phyloP scores from a whole-genome alignment of 1,139 yeast species.

The Pichia sp. region DNA sequence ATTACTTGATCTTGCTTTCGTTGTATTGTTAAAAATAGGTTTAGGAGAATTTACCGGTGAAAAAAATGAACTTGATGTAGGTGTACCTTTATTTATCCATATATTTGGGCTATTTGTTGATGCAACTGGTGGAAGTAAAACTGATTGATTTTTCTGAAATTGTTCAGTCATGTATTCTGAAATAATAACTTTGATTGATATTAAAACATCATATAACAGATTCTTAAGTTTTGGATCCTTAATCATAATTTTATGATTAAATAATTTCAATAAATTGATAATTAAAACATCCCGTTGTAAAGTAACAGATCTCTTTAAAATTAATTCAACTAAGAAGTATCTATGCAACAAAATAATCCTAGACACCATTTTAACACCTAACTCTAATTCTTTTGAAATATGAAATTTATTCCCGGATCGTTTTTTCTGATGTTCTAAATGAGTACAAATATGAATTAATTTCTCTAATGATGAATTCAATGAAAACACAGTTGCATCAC shows the following conservation, averaged over 20 bases:
- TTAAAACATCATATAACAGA: slow-evolving; percentile 55
- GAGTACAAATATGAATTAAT: slow-evolving; percentile 26
- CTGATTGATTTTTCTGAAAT: slow-evolving; percentile 7
- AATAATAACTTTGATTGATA: slow-evolving; percentile 43
- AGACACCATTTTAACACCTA: slow-evolving; percentile 39
- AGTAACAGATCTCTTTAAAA: slow-evolving; percentile 32
- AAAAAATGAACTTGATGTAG: slow-evolving; percentile 14
- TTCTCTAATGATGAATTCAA: slow-evolving; percentile 30
- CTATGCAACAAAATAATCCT: slow-evolving; percentile 59
- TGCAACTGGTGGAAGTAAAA: no score
- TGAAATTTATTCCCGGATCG: slow-evolving; percentile 7
- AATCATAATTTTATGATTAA: slow-evolving; percentile 39
- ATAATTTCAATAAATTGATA: slow-evolving; percentile 41
- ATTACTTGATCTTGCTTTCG: not conserved
- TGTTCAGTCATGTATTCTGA: slow-evolving; percentile 24
- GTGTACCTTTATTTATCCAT: slow-evolving; percentile 19
- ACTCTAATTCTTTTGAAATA: slow-evolving; percentile 22
- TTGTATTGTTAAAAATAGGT: slow-evolving; percentile 4
- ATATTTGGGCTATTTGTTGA: slow-evolving; percentile 13
- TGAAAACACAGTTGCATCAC: slow-evolving; percentile 31
- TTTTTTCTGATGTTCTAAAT: slow-evolving; percentile 20
- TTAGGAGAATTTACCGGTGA: slow-evolving; percentile 26
- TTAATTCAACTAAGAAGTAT: slow-evolving; percentile 30
- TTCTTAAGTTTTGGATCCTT: slow-evolving; percentile 49
- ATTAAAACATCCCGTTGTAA: slow-evolving; percentile 37